Conservation (phyloP, 179 eudicot species). For the Nepenthes alata region DNA sequence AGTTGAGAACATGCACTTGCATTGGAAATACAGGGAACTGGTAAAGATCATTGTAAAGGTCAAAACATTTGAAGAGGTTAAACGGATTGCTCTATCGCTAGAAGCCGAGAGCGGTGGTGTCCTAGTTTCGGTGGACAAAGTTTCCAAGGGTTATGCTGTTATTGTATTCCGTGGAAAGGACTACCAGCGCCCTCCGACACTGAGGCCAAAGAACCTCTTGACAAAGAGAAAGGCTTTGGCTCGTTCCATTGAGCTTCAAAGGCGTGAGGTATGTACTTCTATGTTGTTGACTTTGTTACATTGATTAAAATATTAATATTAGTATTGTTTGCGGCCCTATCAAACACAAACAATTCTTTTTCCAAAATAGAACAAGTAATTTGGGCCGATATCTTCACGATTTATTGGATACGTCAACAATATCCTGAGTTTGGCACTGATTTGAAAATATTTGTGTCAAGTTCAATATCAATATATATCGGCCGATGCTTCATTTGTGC, state of each 20-base stretch:
- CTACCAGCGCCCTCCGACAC: conserved; percentile 55
- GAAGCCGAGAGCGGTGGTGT: conserved; percentile 97
- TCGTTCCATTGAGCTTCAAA: conserved; percentile 92
- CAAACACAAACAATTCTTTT: too few relatives aligned
- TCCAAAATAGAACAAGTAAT: too few relatives aligned
- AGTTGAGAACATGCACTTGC: conserved; percentile 79
- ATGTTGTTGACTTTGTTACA: too few relatives aligned
- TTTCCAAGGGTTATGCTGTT: conserved; percentile 88
- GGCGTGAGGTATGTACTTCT: conserved; percentile 52
- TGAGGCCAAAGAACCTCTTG: conserved; percentile 88
- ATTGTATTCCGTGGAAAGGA: conserved; percentile 78
- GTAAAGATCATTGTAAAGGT: conserved; percentile 64
- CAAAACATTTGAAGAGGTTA: conserved; percentile 57
- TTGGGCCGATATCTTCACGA: neutral
- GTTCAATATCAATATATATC: too few relatives aligned
- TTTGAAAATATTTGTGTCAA: too few relatives aligned
- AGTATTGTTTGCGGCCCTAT: too few relatives aligned
- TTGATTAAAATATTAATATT: too few relatives aligned
- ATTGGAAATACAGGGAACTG: conserved; percentile 69
- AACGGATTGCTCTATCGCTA: conserved; percentile 64
- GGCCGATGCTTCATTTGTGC: too few relatives aligned
- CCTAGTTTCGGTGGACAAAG: conserved; percentile 82
- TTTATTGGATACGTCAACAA: too few relatives aligned
- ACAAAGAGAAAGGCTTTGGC: conserved; percentile 91
- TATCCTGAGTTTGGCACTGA: too few relatives aligned